Conservation (phyloP, 1,284 basidiomycete genomes). For the Bothia castanella region DNA sequence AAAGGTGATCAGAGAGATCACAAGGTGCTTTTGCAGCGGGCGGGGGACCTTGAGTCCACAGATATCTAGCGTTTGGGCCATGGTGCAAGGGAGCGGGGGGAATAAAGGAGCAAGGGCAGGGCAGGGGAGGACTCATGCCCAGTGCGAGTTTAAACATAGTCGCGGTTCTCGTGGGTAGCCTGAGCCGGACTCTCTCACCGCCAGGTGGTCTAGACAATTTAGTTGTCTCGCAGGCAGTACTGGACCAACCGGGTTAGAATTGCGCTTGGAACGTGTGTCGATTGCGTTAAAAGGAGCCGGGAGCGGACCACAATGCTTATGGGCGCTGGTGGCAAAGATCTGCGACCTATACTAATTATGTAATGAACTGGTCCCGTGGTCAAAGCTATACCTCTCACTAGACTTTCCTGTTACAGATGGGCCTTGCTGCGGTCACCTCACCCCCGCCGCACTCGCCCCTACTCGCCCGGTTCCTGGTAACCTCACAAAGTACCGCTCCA, state of each 20-base stretch:
- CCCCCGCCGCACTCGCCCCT: too few relatives aligned
- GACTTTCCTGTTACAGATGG: too few relatives aligned
- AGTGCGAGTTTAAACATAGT: not conserved
- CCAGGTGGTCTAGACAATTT: not conserved
- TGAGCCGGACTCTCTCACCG: not conserved
- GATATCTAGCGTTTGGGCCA: constrained; percentile 17
- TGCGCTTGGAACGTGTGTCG: constrained; percentile 1
- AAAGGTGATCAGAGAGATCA: constrained; percentile 44
- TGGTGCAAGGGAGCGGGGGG: not conserved
- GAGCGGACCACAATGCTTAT: too few relatives aligned
- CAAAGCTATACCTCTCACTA: too few relatives aligned
- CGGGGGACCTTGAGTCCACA: constrained; percentile 23
- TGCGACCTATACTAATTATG: too few relatives aligned
- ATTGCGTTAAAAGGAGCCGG: too few relatives aligned
- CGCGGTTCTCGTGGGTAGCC: not conserved
- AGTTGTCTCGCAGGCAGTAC: constrained; percentile 1
- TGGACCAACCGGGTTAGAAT: not conserved
- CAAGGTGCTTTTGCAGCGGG: constrained; percentile 45
- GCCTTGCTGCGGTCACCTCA: too few relatives aligned
- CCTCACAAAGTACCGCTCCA: too few relatives aligned
- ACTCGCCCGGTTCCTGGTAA: too few relatives aligned
- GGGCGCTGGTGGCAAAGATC: too few relatives aligned
- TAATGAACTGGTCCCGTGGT: too few relatives aligned
- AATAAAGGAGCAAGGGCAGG: not conserved
- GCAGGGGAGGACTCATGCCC: not conserved